Conservation (phyloP, 1,139 yeast genomes). For the Yamadazyma jaroonii region DNA sequence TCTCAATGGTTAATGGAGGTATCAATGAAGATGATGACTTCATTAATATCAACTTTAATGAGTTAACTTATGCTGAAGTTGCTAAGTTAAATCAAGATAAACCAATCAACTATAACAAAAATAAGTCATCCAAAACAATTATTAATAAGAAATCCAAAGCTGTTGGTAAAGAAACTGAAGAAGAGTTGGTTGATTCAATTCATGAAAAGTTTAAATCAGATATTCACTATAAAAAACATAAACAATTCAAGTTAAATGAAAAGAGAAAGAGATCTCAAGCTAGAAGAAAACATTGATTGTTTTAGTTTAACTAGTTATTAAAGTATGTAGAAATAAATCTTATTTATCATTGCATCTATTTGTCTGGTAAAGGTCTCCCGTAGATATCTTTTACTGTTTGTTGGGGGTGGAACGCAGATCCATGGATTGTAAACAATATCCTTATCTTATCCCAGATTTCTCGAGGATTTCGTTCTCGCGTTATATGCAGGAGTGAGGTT, state of each 20-base stretch:
- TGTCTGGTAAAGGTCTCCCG: too few species aligned
- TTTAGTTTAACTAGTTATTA: too few species aligned
- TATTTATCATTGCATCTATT: too few species aligned
- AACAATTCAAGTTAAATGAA: conserved; percentile 14
- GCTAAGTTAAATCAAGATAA: conserved; percentile 30
- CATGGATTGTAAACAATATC: not conserved
- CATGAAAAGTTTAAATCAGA: conserved; percentile 19
- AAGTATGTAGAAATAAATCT: too few species aligned
- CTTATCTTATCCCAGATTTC: conserved; percentile 1
- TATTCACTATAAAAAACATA: conserved; percentile 18
- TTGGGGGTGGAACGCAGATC: not conserved
- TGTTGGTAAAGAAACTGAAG: not conserved
- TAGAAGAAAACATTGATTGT: conserved; percentile 1
- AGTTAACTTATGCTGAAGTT: conserved; percentile 45
- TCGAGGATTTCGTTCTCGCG: conserved; percentile 2
- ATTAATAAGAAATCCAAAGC: not conserved
- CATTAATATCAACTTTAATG: conserved; percentile 35
- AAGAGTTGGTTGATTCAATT: conserved; percentile 11
- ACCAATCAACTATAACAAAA: conserved; percentile 4
- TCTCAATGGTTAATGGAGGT: conserved; percentile 36
- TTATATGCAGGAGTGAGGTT: conserved; percentile 1
- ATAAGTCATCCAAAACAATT: too few species aligned
- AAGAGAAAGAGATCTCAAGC: conserved; percentile 10
- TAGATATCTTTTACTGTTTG: too few species aligned
- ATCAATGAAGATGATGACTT: conserved; percentile 33